Conservation (phyloP, 2,329 filamentous ascomycete genomes). For the Botryotinia narcissicola region DNA sequence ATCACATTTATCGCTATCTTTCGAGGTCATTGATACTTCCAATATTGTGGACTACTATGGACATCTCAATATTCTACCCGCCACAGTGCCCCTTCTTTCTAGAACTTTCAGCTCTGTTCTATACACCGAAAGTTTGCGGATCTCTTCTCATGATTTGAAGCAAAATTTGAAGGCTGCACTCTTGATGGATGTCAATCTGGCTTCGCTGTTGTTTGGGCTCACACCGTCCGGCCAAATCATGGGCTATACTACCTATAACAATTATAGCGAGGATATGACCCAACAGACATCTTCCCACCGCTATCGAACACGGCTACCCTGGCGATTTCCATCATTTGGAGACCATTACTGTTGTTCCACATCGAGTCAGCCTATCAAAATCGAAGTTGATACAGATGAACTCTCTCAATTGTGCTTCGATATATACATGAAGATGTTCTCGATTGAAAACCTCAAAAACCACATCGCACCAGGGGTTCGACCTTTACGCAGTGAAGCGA, state of each 20-base stretch:
- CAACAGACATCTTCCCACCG: background rate
- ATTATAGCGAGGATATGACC: background rate
- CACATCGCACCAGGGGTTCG: background rate
- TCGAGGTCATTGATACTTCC: conserved; percentile 1
- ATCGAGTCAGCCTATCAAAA: background rate
- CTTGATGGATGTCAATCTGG: background rate
- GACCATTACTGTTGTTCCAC: background rate
- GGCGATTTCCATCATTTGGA: conserved; percentile 3
- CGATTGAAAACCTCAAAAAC: background rate
- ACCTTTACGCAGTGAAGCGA: background rate
- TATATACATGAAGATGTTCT: background rate
- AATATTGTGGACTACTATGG: conserved; percentile 4
- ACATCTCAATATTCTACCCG: background rate
- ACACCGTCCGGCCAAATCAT: background rate
- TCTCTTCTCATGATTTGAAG: background rate
- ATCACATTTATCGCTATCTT: background rate
- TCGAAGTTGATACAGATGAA: background rate
- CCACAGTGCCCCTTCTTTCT: background rate
- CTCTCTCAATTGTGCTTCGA: background rate
- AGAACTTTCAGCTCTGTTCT: background rate
- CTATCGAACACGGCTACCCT: background rate
- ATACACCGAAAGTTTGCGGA: background rate
- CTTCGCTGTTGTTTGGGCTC: background rate
- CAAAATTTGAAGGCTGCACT: background rate
- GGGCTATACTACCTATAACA: background rate